These are phyloP conservation scores for Jatropha curcas DNA, from an alignment of 345 rosid genomes.

Conservation along the genomic window DNA sequence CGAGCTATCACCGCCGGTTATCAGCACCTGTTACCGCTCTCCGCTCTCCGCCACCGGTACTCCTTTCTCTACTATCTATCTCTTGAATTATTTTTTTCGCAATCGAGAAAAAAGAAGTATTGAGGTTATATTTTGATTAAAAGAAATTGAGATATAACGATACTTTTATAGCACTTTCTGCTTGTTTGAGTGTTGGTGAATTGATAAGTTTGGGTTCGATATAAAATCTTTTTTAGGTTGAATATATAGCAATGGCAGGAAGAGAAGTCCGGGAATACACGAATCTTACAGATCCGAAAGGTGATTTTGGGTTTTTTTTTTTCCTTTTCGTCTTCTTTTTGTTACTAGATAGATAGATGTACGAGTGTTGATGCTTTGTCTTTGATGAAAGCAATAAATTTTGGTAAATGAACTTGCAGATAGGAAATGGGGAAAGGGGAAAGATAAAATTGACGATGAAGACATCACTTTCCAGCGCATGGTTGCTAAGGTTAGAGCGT, in stretches of 20 bases:
- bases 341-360: neutral
- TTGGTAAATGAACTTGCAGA: conserved; percentile 39
- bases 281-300: conserved; percentile 94
- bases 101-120: too few relatives aligned
- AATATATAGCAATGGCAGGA: conserved; percentile 64
- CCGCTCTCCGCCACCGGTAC: too few relatives aligned
- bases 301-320: conserved; percentile 25
- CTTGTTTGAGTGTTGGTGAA: too few relatives aligned
- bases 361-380: neutral
- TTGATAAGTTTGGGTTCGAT: too few relatives aligned
- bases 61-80: too few relatives aligned
- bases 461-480: conserved; percentile 95
- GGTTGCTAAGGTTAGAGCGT: conserved; percentile 98
- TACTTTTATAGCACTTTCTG: too few relatives aligned
- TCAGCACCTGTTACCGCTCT: too few relatives aligned
- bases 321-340: neutral
- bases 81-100: too few relatives aligned
- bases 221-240: too few relatives aligned
- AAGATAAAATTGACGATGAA: conserved; percentile 90
- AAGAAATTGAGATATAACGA: too few relatives aligned
- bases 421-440: conserved; percentile 84
- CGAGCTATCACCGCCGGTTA: too few relatives aligned
- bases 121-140: too few relatives aligned
- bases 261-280: conserved; percentile 97
- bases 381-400: neutral